A percentile compares a stretch with the other conserved stretches of the same genome.
phyloP scores from a whole-genome alignment of 805 yeast genomes.

The Lachancea lanzarotensis region DNA sequence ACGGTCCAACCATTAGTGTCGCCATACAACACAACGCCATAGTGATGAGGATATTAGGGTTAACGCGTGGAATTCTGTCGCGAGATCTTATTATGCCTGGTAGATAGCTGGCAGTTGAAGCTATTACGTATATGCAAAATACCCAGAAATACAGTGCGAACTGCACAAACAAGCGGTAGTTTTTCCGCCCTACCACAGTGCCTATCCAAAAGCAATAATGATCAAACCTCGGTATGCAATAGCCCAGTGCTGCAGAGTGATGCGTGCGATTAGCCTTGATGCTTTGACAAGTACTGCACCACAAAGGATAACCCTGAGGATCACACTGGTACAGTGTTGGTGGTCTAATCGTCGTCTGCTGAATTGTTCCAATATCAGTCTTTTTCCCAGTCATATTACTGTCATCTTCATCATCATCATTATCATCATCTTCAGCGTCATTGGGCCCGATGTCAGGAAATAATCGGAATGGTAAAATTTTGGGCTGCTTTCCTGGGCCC shows the following conservation, averaged over 20 bases:
- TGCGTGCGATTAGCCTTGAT: slow-evolving; percentile 63
- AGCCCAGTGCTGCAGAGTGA: slow-evolving; percentile 51
- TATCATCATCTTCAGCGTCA: background rate
- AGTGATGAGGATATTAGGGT: slow-evolving; percentile 46
- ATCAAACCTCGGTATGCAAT: slow-evolving; percentile 71
- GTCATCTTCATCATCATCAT: no score
- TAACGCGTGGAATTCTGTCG: slow-evolving; percentile 24
- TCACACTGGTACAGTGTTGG: slow-evolving; percentile 66
- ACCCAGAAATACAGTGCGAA: slow-evolving; percentile 37
- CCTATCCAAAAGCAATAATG: slow-evolving; percentile 83
- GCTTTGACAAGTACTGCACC: slow-evolving; percentile 63
- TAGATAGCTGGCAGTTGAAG: slow-evolving; percentile 34
- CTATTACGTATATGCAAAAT: slow-evolving; percentile 36
- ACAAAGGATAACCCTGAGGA: slow-evolving; percentile 64
- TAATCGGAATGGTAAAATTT: slow-evolving; percentile 21
- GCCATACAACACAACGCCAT: slow-evolving; percentile 41
- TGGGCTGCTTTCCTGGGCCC: slow-evolving; percentile 27
- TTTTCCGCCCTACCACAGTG: slow-evolving; percentile 57
- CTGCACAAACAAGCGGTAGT: slow-evolving; percentile 54
- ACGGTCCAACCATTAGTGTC: slow-evolving; percentile 39
- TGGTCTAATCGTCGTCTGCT: slow-evolving; percentile 30
- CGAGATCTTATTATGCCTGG: slow-evolving; percentile 17
- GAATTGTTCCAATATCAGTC: slow-evolving; percentile 4
- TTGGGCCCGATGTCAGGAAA: slow-evolving; percentile 5
- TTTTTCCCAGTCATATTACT: background rate